Evolutionary conservation across 2,329 filamentous ascomycete genomes (phyloP), one percentile per base, ranked within the genome.

Genomic region (Xylariales sp.): DNA sequence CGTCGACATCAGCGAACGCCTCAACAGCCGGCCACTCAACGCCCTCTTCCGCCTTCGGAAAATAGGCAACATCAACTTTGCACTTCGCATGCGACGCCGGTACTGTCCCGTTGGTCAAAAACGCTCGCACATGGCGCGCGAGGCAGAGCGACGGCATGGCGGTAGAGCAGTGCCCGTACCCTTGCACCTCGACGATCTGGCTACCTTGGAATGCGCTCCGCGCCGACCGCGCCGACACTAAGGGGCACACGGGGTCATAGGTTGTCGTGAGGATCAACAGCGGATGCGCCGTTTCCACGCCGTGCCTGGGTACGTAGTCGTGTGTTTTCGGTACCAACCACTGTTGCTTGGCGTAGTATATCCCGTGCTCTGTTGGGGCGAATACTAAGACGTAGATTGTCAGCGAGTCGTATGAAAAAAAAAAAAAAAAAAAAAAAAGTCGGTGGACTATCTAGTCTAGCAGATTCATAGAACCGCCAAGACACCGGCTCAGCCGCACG

Each of bases 161-260:
- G 3, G 80, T 57, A 0, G 81, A 80, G 59, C 81, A 82, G 61
- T 84, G 81, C 0, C 82, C 82, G 14, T 83, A 84, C 0, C 79
- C 82, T 58, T 79, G 74, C 46, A 83, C 77, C 61, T 82, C 80
- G 0, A 84, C 72, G 1, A 84, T 73, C 2, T 75, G 75, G 3
- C 82, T 81, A 1, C 74, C 79, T 14, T 75, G 74, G 63, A 82
- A 83, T 0, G 77, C 76, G 1, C 71, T 71, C 2, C 76, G 75
- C 0, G 82, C 81, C 0, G 72, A 74, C 30, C 72, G 83, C 0
- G 82, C 82, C 2, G 81, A 83, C 0, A 77, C 67, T 0, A 83
- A 68, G 1, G 82, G 85, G 0, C 87, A 90, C 0, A 90, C 85
- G 0, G 89, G 88, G 49, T 90, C 85, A 9, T 84, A 83, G 0